Base-by-base conservation (phyloP, 768 basidiomycete species). In the Psilocybe subaeruginosa region DNA sequence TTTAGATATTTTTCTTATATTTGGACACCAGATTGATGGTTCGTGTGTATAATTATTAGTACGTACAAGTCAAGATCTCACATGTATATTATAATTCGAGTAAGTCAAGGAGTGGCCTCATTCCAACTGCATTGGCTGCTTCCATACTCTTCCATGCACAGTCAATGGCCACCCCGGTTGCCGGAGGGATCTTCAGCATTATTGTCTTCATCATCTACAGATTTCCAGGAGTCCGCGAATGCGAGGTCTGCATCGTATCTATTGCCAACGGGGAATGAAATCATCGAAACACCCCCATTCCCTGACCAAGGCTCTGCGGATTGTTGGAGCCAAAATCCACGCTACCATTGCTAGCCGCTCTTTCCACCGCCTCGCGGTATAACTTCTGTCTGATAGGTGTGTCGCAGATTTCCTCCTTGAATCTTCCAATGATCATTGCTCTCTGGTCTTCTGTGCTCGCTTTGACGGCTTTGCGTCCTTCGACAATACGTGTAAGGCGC, bases 381-480 rank as follows among this genome's bases (percentile, higher is more conserved):
- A 63, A 62, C 61, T 71, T 72, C 69, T 72, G 70, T 60, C 82
- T 69, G 60, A 71, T 69, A n/a, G 69, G 67, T 3, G 72, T 70
- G 9, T 66, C 64, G 27, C 58, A 48, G 45, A 74, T 70, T 29
- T 76, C 72, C 12, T 73, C 70, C n/a, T 75, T 68, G 69, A 82
- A 85, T 41, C 66, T 72, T 53, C 66, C 65, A 31, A 81, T 58
- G 11, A 83, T 73, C 12, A 68, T 68, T 1, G 66, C 61, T 31
- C 75, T 66, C 55, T 82, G 70, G 3, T 68, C 59, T n/a, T 61
- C 65, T 1, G 74, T 74, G 66, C 78, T 76, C n/a, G 58, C 59
- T 54, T 67, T 69, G 5, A 75, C 74, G 0, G 72, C 79, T 57
- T 75, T 73, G 5, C 71, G 50, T 3, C 82, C 82, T 57, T 83